These are phyloP conservation scores for Cetradonia linearis DNA, from an alignment of 495 filamentous ascomycete species.

Conservation along the genomic window DNA sequence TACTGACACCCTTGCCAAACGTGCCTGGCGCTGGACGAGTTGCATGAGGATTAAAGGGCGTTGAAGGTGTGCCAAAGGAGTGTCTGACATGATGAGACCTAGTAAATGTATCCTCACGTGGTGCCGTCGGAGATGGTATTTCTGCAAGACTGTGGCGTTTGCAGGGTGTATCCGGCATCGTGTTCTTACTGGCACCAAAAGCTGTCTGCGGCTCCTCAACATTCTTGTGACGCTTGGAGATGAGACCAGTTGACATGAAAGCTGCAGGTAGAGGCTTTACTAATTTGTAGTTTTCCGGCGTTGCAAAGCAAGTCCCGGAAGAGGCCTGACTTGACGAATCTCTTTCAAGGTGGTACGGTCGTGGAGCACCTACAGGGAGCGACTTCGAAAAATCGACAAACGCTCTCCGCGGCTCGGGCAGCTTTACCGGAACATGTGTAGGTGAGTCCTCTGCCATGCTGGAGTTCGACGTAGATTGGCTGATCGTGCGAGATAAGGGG, in stretches of 20 bases:
- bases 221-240: constrained; percentile 71
- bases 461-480: constrained; percentile 71
- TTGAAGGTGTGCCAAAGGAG: constrained; percentile 53
- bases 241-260: constrained; percentile 87
- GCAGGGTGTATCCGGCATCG: constrained; percentile 90
- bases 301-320: constrained; percentile 53
- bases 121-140: constrained; percentile 46
- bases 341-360: constrained; percentile 32
- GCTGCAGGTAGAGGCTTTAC: constrained; percentile 76
- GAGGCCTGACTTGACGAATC: constrained; percentile 36
- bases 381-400: constrained; percentile 70
- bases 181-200: constrained; percentile 36
- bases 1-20: constrained; percentile 56
- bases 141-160: constrained; percentile 65
- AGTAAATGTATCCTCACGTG: constrained; percentile 45
- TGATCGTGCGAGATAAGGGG: constrained; percentile 74
- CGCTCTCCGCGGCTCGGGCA: constrained; percentile 40
- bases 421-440: constrained; percentile 50
- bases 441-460: constrained; percentile 68
- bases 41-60: constrained; percentile 48
- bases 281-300: constrained; percentile 72
- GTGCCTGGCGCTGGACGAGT: constrained; percentile 40
- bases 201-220: constrained; percentile 41
- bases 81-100: constrained; percentile 46
- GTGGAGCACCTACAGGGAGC: constrained; percentile 56